phyloP scores from a whole-genome alignment of 805 yeast genomes.

The Metschnikowia aberdeeniae region DNA sequence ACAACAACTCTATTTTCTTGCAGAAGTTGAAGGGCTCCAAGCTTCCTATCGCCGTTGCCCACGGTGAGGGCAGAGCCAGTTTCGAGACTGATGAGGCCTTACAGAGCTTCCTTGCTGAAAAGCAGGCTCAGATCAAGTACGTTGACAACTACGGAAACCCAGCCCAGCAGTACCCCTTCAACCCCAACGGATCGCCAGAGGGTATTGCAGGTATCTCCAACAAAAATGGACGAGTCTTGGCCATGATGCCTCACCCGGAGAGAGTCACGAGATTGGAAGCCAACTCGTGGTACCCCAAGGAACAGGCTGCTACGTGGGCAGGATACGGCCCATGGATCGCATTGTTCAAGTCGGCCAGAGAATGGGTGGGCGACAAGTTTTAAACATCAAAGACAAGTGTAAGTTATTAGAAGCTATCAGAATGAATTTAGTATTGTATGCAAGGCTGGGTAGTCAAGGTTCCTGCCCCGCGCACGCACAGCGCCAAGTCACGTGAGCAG shows the following conservation, averaged over 20 bases:
- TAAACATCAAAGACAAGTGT: constrained; percentile 5
- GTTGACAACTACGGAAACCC: constrained; percentile 87
- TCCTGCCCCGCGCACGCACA: no score
- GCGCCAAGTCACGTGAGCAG: neutral
- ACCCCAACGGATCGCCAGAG: constrained; percentile 93
- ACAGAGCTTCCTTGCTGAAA: constrained; percentile 41
- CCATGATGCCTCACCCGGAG: constrained; percentile 99
- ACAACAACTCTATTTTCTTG: constrained; percentile 64
- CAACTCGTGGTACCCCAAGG: constrained; percentile 82
- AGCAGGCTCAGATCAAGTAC: constrained; percentile 67
- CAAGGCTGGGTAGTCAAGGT: no score
- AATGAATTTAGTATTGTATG: no score
- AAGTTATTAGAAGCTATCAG: no score
- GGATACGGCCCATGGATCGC: constrained; percentile 94
- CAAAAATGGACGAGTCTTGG: constrained; percentile 91
- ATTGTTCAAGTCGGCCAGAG: constrained; percentile 87
- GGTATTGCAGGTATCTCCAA: constrained; percentile 92
- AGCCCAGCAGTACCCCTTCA: constrained; percentile 83
- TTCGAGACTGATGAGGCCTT: constrained; percentile 49
- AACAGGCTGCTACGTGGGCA: constrained; percentile 61
- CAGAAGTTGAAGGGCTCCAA: constrained; percentile 90
- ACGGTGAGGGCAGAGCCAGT: constrained; percentile 93
- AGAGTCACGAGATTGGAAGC: constrained; percentile 84
- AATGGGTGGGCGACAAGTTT: constrained; percentile 67
- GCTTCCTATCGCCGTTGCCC: constrained; percentile 96